A percentile compares a stretch with the other conserved stretches of the same genome.
Evolutionary conservation across 202 grass and related monocot genomes (phyloP).

Genomic region (Setaria italica): DNA sequence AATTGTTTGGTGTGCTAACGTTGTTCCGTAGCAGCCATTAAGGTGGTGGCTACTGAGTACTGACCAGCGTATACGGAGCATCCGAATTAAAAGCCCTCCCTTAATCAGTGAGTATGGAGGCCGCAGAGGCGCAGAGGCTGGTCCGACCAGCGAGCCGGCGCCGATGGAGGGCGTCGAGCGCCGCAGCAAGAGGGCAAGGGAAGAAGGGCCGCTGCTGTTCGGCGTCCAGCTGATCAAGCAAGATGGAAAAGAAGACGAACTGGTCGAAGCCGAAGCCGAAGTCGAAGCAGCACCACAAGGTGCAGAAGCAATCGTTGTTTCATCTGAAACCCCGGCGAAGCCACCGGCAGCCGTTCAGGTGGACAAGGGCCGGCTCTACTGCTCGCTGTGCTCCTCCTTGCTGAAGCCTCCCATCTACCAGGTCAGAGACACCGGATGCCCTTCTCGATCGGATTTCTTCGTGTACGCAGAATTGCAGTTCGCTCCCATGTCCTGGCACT

Average conservation of each 20-base stretch:
- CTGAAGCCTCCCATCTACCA: not conserved
- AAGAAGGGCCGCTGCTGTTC: not conserved
- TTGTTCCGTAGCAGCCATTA: too few species aligned
- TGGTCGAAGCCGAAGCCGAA: not conserved
- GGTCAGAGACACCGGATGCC: not conserved
- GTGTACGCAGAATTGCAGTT: not conserved
- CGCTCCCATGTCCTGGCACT: not conserved
- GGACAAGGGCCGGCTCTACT: not conserved
- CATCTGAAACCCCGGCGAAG: not conserved
- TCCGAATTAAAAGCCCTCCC: too few species aligned
- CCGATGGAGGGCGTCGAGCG: not conserved
- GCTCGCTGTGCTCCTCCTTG: not conserved
- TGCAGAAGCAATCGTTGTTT: not conserved
- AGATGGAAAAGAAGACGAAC: not conserved
- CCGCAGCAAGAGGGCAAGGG: not conserved
- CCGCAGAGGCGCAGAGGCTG: not conserved
- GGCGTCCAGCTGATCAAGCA: not conserved
- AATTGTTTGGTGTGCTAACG: too few species aligned
- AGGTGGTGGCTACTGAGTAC: too few species aligned
- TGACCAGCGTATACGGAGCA: too few species aligned
- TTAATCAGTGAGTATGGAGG: not conserved
- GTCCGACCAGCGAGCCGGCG: not conserved
- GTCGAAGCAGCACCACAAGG: not conserved
- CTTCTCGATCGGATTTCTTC: not conserved
- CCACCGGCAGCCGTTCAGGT: not conserved